These are phyloP conservation scores for Rosa multiflora DNA, from an alignment of 306 rosid genomes.

Conservation along the genomic window DNA sequence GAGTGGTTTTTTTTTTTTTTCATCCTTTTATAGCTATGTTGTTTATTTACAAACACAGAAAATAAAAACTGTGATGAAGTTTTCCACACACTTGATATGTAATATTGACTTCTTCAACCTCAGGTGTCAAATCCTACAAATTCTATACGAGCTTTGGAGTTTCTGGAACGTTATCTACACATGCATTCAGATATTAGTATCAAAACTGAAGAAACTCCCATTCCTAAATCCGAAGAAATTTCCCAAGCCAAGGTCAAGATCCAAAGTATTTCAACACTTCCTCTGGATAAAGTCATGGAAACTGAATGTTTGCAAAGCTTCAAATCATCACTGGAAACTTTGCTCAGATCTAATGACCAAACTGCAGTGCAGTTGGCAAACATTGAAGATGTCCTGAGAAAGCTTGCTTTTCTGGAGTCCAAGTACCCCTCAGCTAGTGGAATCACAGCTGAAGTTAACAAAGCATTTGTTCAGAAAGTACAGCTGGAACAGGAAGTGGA, in stretches of 20 bases:
- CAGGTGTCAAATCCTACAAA: background rate
- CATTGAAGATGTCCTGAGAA: background rate
- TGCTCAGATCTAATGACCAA: background rate
- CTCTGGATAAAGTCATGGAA: conserved; percentile 13
- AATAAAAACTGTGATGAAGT: background rate
- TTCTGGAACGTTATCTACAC: background rate
- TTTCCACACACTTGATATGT: background rate
- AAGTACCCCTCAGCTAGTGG: conserved; percentile 7
- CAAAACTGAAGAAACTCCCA: background rate
- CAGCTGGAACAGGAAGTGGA: conserved; percentile 6
- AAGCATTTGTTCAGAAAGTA: background rate
- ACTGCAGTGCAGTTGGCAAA: background rate
- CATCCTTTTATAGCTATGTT: background rate
- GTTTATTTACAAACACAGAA: background rate
- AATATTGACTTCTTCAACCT: background rate
- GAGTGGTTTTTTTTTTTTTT: background rate
- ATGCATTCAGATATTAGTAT: background rate
- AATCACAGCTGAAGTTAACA: background rate
- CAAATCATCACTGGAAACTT: background rate
- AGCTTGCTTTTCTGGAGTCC: conserved; percentile 11
- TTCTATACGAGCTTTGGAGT: conserved; percentile 7
- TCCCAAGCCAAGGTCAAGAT: conserved; percentile 6
- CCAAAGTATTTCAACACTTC: background rate
- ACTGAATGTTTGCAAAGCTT: background rate
- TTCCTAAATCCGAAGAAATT: background rate